These are phyloP conservation scores for Trichoderma sp. DNA, from an alignment of 2,329 filamentous ascomycete genomes.

Conservation along the genomic window DNA sequence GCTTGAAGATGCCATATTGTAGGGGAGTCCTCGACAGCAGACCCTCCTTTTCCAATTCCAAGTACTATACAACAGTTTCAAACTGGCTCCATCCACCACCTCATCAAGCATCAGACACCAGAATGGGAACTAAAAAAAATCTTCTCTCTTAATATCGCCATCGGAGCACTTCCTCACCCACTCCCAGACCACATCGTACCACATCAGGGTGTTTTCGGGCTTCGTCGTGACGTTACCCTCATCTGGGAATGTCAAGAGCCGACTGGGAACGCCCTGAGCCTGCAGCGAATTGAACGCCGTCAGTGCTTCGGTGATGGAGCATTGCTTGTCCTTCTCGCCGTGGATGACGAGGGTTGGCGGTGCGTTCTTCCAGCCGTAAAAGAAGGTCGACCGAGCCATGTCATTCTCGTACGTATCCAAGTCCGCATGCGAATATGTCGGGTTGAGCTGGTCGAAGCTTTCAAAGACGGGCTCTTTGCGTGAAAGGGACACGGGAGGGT, in stretches of 20 bases:
- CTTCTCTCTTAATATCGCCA: slow-evolving; percentile 32
- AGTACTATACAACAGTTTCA: too few species aligned
- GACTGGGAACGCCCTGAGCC: slow-evolving; percentile 65
- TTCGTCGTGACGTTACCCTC: slow-evolving; percentile 73
- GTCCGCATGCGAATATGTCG: slow-evolving; percentile 41
- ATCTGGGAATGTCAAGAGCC: slow-evolving; percentile 72
- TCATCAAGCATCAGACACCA: background rate
- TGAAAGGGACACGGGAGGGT: slow-evolving; percentile 33
- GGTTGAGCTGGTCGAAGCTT: slow-evolving; percentile 47
- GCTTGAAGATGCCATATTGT: too few species aligned
- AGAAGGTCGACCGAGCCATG: slow-evolving; percentile 27
- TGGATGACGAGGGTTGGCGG: slow-evolving; percentile 74
- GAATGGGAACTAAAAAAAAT: background rate
- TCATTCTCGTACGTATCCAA: slow-evolving; percentile 10
- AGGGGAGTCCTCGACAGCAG: too few species aligned
- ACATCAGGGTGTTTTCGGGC: slow-evolving; percentile 68
- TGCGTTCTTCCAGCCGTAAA: slow-evolving; percentile 61
- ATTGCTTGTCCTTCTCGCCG: slow-evolving; percentile 68
- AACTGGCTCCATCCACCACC: too few species aligned
- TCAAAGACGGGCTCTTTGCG: slow-evolving; percentile 34
- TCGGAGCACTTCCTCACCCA: slow-evolving; percentile 61
- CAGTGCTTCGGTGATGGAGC: slow-evolving; percentile 55
- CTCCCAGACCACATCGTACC: slow-evolving; percentile 68
- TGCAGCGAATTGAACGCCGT: slow-evolving; percentile 74
- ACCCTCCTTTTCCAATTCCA: too few species aligned